Conservation (phyloP, 345 rosid genomes). For the Aquilaria sinensis region DNA sequence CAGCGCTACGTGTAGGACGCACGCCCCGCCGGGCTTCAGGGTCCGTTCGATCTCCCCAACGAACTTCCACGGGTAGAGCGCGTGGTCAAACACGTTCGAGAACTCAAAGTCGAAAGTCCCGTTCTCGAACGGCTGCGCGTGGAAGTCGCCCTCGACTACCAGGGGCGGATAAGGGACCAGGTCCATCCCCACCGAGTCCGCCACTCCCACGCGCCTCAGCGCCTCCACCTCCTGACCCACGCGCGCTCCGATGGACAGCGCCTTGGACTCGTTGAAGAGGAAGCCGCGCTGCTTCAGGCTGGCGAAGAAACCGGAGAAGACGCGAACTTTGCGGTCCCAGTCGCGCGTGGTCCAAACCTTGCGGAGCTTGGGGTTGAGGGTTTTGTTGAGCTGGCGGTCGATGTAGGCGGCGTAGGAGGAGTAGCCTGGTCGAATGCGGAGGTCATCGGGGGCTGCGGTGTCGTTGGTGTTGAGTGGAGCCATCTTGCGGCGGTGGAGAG, state of each 20-base stretch:
- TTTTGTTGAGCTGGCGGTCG: slow-evolving; percentile 91
- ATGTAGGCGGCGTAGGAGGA: slow-evolving; percentile 77
- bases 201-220: slow-evolving; percentile 52
- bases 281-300: slow-evolving; percentile 26
- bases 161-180: slow-evolving; percentile 81
- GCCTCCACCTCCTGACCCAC: slow-evolving; percentile 97
- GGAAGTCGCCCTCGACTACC: slow-evolving; percentile 76
- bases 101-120: slow-evolving; percentile 76
- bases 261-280: slow-evolving; percentile 47
- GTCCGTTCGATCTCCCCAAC: slow-evolving; percentile 83
- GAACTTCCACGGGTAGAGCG: slow-evolving; percentile 67
- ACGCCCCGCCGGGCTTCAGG: slow-evolving; percentile 55
- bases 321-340: slow-evolving; percentile 77
- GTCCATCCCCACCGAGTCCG: slow-evolving; percentile 75
- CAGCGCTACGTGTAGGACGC: slow-evolving; percentile 75
- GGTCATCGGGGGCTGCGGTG: slow-evolving; percentile 16
- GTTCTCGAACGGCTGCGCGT: slow-evolving; percentile 62
- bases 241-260: slow-evolving; percentile 77
- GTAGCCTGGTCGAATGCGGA: slow-evolving; percentile 71
- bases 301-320: slow-evolving; percentile 58
- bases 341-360: slow-evolving; percentile 80
- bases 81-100: slow-evolving; percentile 95
- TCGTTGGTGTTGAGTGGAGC: not conserved
- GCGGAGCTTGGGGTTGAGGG: slow-evolving; percentile 76
- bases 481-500: too few relatives aligned